Evolutionary conservation across 768 basidiomycete species (phyloP), one percentile per base, ranked within the genome.

Genomic region (Cyclocybe cylindracea): DNA sequence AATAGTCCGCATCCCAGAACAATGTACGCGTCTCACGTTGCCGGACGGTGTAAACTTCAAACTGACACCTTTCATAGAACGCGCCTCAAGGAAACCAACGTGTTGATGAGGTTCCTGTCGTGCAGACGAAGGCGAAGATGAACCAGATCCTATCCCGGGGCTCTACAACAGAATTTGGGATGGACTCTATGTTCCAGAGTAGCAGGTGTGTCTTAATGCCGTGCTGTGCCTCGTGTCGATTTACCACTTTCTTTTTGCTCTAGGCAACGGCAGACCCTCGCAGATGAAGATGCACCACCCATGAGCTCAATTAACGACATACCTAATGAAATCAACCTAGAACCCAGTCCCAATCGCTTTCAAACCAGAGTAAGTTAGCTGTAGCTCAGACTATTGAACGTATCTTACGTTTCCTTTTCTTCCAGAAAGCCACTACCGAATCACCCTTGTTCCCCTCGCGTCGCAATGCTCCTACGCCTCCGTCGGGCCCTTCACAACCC

Each of bases 151-250:
- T 89, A 13, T 77, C 86, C 14, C 78, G 86, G 49, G 80, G 83
- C 10, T 74, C 83, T 16, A 76, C 84, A 1, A 78, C 84, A 13
- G 87, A 89, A 54, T 91, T 90, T 70, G 90, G 90, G 2, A 83
- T 87, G 72, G 88, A 89, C 55, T 89, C 89, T 16, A 89, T 91
- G 89, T 91, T 91, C 58, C 83, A 89, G 65, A 89, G 82, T 57
- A 76, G 84, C 37, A 78, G 81, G 85, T 83, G 51, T 37, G 73
- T 63, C 11, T 41, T 41, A 41, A 19, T 24, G 50, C 51, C 62
- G 32, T 55, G 51, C 8, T 38, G 39, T 16, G 46, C 14, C 49
- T 58, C 51, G 43, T 37, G 34, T 41, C 35, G n/a, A 38, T 19
- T 18, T 33, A 33, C 24, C 10, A 39, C 42, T 49, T 40, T 43